Evolutionary conservation across 164 flowering plant species (phyloP).

Genomic region (Stephania cephalantha): DNA sequence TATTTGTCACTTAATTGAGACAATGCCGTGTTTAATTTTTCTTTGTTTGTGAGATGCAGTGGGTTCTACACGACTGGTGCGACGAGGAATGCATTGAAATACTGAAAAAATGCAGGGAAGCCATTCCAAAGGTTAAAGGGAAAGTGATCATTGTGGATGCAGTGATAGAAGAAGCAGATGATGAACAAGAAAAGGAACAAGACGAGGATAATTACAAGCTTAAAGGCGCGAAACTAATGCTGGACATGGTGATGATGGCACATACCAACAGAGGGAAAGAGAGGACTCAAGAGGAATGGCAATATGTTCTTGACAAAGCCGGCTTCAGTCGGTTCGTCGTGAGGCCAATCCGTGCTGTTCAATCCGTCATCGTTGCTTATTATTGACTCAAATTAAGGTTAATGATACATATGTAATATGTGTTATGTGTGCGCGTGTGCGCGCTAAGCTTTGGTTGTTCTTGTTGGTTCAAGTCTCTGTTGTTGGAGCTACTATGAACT

Average conservation of each 20-base stretch:
- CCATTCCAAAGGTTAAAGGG: constrained; percentile 3
- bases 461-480: too few species aligned
- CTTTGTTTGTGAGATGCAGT: background rate
- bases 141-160: constrained; percentile 8
- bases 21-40: background rate
- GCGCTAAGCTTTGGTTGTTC: too few species aligned
- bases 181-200: background rate
- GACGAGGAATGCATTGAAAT: constrained; percentile 9
- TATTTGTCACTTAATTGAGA: background rate
- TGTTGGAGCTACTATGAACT: too few species aligned
- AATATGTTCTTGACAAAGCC: background rate
- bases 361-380: constrained; percentile 9
- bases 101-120: constrained; percentile 6
- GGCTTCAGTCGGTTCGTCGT: background rate
- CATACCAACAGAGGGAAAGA: constrained; percentile 7
- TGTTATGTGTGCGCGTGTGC: too few species aligned
- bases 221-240: background rate
- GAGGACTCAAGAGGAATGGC: constrained; percentile 13
- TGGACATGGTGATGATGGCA: constrained; percentile 13
- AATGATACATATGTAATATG: too few species aligned
- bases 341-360: constrained; percentile 1
- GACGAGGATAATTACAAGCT: background rate
- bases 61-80: constrained; percentile 11
- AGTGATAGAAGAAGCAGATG: constrained; percentile 7
- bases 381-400: background rate